These are phyloP conservation scores for Aureobasidium sp. DNA, from an alignment of 2,329 filamentous ascomycete genomes.

Conservation along the genomic window DNA sequence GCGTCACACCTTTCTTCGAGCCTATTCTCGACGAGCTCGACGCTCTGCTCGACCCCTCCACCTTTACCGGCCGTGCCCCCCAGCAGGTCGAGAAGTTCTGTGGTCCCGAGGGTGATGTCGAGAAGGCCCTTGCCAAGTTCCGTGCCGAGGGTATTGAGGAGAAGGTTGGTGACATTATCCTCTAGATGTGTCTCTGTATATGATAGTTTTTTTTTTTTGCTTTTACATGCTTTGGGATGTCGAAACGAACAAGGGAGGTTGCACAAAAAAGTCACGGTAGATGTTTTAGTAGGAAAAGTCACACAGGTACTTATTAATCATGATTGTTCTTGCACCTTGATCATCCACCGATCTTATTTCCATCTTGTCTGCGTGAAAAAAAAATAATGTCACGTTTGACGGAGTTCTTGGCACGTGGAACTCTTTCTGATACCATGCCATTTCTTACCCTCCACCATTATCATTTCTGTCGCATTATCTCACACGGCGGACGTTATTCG, in stretches of 20 bases:
- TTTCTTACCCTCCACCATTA: too few species aligned
- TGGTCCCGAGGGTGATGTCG: constrained; percentile 27
- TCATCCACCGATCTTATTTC: too few species aligned
- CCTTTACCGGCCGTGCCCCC: constrained; percentile 34
- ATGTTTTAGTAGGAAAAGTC: constrained; percentile 9
- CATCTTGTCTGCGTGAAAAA: too few species aligned
- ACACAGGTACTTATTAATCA: constrained; percentile 8
- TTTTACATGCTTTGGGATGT: constrained; percentile 5
- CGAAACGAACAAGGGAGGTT: constrained; percentile 1
- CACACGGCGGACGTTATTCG: too few species aligned
- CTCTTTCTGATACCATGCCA: too few species aligned
- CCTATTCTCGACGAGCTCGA: constrained; percentile 32
- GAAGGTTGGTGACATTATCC: constrained; percentile 15
- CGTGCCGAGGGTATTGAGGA: constrained; percentile 18
- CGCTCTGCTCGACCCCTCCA: constrained; percentile 30
- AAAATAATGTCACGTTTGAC: too few species aligned
- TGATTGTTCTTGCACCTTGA: neutral
- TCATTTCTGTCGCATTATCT: too few species aligned
- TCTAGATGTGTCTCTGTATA: constrained; percentile 13
- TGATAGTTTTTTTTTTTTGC: constrained; percentile 3
- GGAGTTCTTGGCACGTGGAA: too few species aligned
- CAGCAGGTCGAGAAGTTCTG: constrained; percentile 36
- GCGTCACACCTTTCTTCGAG: constrained; percentile 64
- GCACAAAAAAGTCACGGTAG: constrained; percentile 1
- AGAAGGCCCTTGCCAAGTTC: constrained; percentile 31